A percentile compares a stretch with the other conserved stretches of the same genome.
phyloP scores from a whole-genome alignment of 768 basidiomycete species.

The Leccinum incarnatum region DNA sequence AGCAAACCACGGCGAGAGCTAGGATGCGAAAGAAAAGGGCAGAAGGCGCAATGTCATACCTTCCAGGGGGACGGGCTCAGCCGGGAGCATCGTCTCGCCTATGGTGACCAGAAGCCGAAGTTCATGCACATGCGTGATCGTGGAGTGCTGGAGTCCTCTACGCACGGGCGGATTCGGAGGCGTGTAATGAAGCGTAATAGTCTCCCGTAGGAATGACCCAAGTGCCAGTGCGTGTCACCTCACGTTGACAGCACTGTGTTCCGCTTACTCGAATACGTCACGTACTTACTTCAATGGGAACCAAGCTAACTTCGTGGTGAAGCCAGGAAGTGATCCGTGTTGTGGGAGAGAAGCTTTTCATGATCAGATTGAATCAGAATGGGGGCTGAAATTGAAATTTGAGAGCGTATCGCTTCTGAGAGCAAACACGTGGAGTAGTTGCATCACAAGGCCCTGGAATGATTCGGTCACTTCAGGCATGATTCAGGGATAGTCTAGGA shows the following conservation, averaged over 20 bases:
- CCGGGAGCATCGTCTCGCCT: slow-evolving; percentile 2
- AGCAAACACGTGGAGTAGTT: not conserved
- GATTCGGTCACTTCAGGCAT: too few species aligned
- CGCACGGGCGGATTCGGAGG: not conserved
- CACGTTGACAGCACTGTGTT: not conserved
- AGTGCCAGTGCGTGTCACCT: not conserved
- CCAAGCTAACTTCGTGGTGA: not conserved
- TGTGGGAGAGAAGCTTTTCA: not conserved
- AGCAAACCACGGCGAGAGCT: not conserved
- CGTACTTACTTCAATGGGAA: not conserved
- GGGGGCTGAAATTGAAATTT: too few species aligned
- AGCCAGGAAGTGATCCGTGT: not conserved
- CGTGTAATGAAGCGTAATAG: slow-evolving; percentile 10
- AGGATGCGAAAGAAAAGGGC: not conserved
- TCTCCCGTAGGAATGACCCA: not conserved
- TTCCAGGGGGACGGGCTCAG: slow-evolving; percentile 1
- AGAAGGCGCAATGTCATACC: slow-evolving; percentile 9
- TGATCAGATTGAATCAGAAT: not conserved
- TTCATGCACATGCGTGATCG: not conserved
- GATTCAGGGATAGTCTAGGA: too few species aligned
- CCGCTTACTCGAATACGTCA: slow-evolving; percentile 17
- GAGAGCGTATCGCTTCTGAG: too few species aligned
- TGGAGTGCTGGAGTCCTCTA: not conserved
- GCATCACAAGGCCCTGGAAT: not conserved
- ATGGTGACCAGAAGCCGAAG: not conserved